Evolutionary conservation across 345 rosid genomes (phyloP), one percentile per base, ranked within the genome.

Genomic region (Bruguiera parviflora): DNA sequence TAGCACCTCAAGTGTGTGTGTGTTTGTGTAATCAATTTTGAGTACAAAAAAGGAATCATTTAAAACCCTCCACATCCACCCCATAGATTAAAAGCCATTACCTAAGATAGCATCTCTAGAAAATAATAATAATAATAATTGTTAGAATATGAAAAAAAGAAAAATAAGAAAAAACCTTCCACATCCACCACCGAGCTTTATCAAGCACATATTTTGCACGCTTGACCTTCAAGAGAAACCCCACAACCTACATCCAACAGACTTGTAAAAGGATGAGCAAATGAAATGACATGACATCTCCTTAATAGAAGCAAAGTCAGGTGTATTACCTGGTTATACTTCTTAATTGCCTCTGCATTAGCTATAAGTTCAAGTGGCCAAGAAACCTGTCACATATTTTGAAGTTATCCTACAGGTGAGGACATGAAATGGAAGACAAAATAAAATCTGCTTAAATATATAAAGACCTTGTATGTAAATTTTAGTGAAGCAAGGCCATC

Each of bases 361-460:
- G 92, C 98, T 74, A 92, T 92, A 74, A 95, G 96, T 83, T 92
- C 97, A 75, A 95, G 96, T 11, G 99, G 99, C 99, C 99, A 95
- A 71, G 98, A 83, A 63, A 92, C 96, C 98, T 94, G 86, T 58
- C 65, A 62, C 28, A 61, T 28, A 73, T 35, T 61, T 56, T 43
- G 59, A 63, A 56, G 59, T 46, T 62, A 73, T 47, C 60, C 29
- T 19, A 61, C 37, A 58, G 58, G 73, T 61, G 27, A 64, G 28
- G 60, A 71, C 19, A 53, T 65, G 65, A 46, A 32, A 20, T 69
- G 66, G 39, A 53, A 69, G 13, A 39, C 5, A 71, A 67, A 24
- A 37, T 57, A n/a, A 74, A 67, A 65, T 61, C 67, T 55, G 55
- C 31, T 35, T 43, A 63, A 67, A 24, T 27, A 25, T 47, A 22